Base-by-base conservation (phyloP, 2,329 filamentous ascomycete species). In the Tolypocladium ophioglossoides region DNA sequence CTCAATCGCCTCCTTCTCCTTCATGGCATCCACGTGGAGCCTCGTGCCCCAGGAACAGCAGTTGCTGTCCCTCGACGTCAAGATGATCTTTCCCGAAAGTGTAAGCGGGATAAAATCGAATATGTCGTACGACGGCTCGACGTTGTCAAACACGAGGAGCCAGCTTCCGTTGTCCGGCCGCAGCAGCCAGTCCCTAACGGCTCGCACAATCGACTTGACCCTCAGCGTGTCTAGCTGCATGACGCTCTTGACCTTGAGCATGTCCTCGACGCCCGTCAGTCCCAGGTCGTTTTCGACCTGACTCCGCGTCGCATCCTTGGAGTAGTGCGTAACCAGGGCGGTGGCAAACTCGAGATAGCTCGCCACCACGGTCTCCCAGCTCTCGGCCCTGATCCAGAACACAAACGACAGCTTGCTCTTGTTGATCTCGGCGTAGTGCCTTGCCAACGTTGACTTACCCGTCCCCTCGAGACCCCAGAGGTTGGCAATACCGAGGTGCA, bases 181-280 rank as follows among this genome's bases (percentile, higher is more conserved):
- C 48, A 64, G 53, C 11, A 65, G 57, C 63, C 63, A 65, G 53
- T 65, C 59, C 40, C 59, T 63, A 34, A 65, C 61, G 20, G 61
- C 61, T 32, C 56, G 53, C 16, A 64, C 60, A n/a, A 62, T 55
- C 8, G 62, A 62, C 52, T 56, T 61, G 55, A 63, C 57, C 20
- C 58, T 54, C 10, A 55, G 52, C 16, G 52, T 49, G 49, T 65
- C 61, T 14, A 65, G 52, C 11, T 63, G 55, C 50, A 61, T 53
- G 27, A 63, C 52, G 40, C 53, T 61, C 35, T 60, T 63, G 7
- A 55, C 56, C 38, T 61, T 62, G 47, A 61, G 56, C 63, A 64
- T 65, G 8, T 63, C 62, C 18, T 56, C 55, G 7, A 63, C 53
- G 5, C 61, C 63, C 1, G 56, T 55, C n/a, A 65, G 50, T 1